Conservation (phyloP, 371 early-diverging fungal genomes). For the Mucor sp. region DNA sequence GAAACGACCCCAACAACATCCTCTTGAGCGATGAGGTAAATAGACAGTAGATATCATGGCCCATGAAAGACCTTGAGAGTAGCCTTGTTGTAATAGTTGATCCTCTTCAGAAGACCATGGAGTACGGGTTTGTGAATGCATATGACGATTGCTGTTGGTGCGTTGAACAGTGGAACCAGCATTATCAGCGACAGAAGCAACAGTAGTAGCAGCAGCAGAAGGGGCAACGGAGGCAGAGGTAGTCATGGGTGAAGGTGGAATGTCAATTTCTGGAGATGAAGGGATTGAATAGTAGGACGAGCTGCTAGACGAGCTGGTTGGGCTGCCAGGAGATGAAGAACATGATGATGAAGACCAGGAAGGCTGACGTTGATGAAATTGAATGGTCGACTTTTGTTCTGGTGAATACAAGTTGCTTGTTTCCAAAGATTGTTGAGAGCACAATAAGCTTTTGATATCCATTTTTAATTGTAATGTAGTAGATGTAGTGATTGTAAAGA, state of each 20-base stretch:
- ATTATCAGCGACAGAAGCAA: not conserved
- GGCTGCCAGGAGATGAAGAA: slow-evolving; percentile 14
- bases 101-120: slow-evolving; percentile 31
- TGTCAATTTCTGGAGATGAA: slow-evolving; percentile 18
- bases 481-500: not conserved
- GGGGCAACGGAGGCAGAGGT: slow-evolving; percentile 11
- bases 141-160: slow-evolving; percentile 17
- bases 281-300: slow-evolving; percentile 10
- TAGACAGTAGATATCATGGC: slow-evolving; percentile 29
- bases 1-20: slow-evolving; percentile 35
- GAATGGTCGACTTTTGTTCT: not conserved
- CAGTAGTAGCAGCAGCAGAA: slow-evolving; percentile 9
- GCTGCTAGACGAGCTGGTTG: slow-evolving; percentile 4
- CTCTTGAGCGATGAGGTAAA: slow-evolving; percentile 29
- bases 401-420: not conserved
- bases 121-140: slow-evolving; percentile 18
- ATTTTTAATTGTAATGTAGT: not conserved
- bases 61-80: slow-evolving; percentile 31
- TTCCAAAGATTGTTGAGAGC: slow-evolving; percentile 1
- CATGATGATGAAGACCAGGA: slow-evolving; percentile 14
- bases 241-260: slow-evolving; percentile 1
- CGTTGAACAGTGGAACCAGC: slow-evolving; percentile 1
- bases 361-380: slow-evolving; percentile 6
- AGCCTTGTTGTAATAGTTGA: slow-evolving; percentile 26
- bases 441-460: slow-evolving; percentile 26